phyloP scores from a whole-genome alignment of 1,284 basidiomycete species.

The Microbotryum scabiosae region DNA sequence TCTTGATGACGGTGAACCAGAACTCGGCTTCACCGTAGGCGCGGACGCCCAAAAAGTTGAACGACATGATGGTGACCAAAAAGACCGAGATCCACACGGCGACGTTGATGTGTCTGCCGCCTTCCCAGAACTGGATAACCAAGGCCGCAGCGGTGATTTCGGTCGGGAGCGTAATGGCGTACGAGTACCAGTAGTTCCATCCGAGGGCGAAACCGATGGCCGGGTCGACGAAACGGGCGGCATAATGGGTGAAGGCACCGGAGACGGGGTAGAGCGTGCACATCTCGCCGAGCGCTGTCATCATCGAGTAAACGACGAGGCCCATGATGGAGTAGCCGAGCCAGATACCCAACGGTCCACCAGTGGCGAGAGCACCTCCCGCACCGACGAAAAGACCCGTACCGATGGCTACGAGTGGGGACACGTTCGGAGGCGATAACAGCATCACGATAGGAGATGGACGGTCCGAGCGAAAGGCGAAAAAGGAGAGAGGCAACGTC shows the following conservation, averaged over 20 bases:
- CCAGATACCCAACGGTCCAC: conserved; percentile 37
- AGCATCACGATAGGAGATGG: too few species aligned
- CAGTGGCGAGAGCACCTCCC: conserved; percentile 35
- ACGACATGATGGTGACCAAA: conserved; percentile 13
- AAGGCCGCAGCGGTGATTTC: conserved; percentile 14
- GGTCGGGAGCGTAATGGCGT: conserved; percentile 7
- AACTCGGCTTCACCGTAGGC: conserved; percentile 27
- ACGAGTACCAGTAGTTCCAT: conserved; percentile 12
- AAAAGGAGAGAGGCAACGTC: too few species aligned
- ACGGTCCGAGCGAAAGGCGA: too few species aligned
- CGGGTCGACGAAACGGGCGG: conserved; percentile 43
- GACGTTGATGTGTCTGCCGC: conserved; percentile 13
- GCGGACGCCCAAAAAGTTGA: conserved; percentile 23
- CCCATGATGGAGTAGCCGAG: conserved; percentile 32
- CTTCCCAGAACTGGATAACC: conserved; percentile 25
- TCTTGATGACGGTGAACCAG: conserved; percentile 28
- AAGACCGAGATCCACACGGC: conserved; percentile 25
- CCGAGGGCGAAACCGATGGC: conserved; percentile 41
- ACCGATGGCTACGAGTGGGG: background rate
- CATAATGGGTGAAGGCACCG: conserved; percentile 15
- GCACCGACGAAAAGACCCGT: conserved; percentile 25
- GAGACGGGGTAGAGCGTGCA: conserved; percentile 25
- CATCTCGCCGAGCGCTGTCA: conserved; percentile 43
- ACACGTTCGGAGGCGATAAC: too few species aligned
- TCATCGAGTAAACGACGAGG: conserved; percentile 27